Conservation (phyloP, 2,329 filamentous ascomycete species). For the Zopfia rhizophila region DNA sequence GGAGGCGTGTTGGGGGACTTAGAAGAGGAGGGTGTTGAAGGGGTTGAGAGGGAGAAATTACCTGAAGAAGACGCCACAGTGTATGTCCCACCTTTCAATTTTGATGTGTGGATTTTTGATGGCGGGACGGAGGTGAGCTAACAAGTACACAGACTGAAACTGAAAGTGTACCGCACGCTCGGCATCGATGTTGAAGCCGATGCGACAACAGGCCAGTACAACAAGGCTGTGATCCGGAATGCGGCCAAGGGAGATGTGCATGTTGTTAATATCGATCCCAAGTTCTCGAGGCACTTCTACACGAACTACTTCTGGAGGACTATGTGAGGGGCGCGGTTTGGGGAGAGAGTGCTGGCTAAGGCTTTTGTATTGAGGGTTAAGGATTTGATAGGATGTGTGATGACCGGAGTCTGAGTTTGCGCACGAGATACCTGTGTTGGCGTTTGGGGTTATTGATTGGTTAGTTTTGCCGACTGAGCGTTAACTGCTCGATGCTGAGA, state of each 20-base stretch:
- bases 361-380: too few species aligned
- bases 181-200: slow-evolving; percentile 92
- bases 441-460: too few species aligned
- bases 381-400: too few species aligned
- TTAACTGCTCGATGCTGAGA: too few species aligned
- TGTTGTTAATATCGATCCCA: slow-evolving; percentile 92
- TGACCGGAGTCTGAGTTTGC: too few species aligned
- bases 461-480: too few species aligned
- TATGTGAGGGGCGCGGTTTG: slow-evolving; percentile 68
- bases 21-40: slow-evolving; percentile 86
- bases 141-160: slow-evolving; percentile 68
- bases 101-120: not conserved
- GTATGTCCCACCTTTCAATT: slow-evolving; percentile 43
- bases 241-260: slow-evolving; percentile 90
- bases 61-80: slow-evolving; percentile 60
- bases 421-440: too few species aligned
- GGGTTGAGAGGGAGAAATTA: slow-evolving; percentile 61
- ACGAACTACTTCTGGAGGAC: slow-evolving; percentile 97
- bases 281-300: slow-evolving; percentile 91
- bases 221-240: slow-evolving; percentile 85
- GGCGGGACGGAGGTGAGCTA: too few species aligned
- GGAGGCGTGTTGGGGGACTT: slow-evolving; percentile 80
- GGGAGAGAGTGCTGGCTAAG: too few species aligned
- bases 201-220: slow-evolving; percentile 77
- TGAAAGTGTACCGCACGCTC: slow-evolving; percentile 90